Percentiles rank a stretch among this genome's conserved stretches.
These are phyloP conservation scores for Spirogloea muscicola DNA, from an alignment of 139 green algal species.

Conservation along the genomic window DNA sequence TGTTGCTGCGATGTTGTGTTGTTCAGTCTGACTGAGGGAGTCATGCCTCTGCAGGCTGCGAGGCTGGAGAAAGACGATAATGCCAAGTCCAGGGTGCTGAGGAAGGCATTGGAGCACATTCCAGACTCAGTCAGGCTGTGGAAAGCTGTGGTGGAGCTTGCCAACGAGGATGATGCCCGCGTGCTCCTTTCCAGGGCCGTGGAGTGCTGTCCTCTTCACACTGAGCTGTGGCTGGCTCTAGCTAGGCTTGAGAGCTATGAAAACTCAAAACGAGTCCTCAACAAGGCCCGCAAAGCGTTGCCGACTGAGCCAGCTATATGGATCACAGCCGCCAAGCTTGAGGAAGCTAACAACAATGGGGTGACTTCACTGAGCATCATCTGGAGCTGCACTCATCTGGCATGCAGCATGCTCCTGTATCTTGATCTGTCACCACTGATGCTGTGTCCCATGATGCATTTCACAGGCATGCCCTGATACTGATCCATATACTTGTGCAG, in stretches of 20 bases:
- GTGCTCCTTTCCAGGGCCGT: conserved; percentile 82
- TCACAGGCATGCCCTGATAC: too few relatives aligned
- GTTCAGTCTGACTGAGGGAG: too few relatives aligned
- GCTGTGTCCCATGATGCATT: too few relatives aligned
- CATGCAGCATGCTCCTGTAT: too few relatives aligned
- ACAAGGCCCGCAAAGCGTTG: conserved; percentile 85
- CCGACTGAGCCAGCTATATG: conserved; percentile 87
- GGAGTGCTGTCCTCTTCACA: conserved; percentile 86
- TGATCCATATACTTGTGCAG: too few relatives aligned
- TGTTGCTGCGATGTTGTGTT: too few relatives aligned
- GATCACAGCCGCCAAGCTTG: conserved; percentile 93
- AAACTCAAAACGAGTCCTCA: conserved; percentile 91
- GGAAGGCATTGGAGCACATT: conserved; percentile 84
- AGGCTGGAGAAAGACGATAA: conserved; percentile 69
- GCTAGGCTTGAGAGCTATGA: conserved; percentile 89
- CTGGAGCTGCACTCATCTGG: too few relatives aligned
- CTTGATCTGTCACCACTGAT: too few relatives aligned
- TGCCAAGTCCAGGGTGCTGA: conserved; percentile 81
- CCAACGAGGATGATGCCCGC: conserved; percentile 78
- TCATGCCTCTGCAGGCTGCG: too few relatives aligned
- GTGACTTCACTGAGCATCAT: too few relatives aligned
- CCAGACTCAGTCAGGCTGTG: conserved; percentile 86
- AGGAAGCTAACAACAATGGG: conserved; percentile 83
- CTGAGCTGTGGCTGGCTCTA: conserved; percentile 96
- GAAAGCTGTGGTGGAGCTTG: conserved; percentile 94